Percentiles rank a stretch among this genome's conserved stretches.
Conservation (phyloP, 2,329 filamentous ascomycete species). For the Pseudogymnoascus sp. region DNA sequence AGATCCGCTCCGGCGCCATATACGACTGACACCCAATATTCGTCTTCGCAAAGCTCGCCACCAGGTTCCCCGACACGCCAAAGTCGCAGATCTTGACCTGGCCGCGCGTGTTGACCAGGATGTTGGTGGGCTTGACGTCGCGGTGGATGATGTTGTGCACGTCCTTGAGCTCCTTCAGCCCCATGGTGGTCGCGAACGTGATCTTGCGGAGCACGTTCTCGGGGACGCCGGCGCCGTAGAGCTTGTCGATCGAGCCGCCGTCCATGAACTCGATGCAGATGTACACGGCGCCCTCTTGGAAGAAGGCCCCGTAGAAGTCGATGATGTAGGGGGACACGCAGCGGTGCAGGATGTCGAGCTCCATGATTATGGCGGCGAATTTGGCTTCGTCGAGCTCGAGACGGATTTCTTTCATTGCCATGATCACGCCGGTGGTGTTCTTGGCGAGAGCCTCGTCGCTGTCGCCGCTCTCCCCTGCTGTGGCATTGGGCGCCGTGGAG, state of each 20-base stretch:
- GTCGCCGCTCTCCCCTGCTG: slow-evolving; percentile 11
- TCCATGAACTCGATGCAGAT: slow-evolving; percentile 99
- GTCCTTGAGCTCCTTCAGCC: slow-evolving; percentile 87
- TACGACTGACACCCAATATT: slow-evolving; percentile 99
- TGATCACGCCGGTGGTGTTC: slow-evolving; percentile 61
- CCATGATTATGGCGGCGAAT: slow-evolving; percentile 94
- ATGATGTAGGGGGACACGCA: slow-evolving; percentile 95
- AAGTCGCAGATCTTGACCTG: slow-evolving; percentile 99
- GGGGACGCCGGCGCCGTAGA: slow-evolving; percentile 84
- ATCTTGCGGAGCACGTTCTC: slow-evolving; percentile 86
- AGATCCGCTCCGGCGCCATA: slow-evolving; percentile 96
- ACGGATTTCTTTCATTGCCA: slow-evolving; percentile 99
- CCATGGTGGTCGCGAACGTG: slow-evolving; percentile 80
- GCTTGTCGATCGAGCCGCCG: slow-evolving; percentile 91
- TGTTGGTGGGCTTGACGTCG: slow-evolving; percentile 98
- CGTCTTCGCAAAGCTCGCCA: slow-evolving; percentile 95
- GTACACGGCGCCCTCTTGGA: slow-evolving; percentile 97
- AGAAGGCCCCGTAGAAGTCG: slow-evolving; percentile 98
- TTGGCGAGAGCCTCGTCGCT: slow-evolving; percentile 22
- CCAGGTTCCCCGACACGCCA: slow-evolving; percentile 90
- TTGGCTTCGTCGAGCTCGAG: slow-evolving; percentile 94
- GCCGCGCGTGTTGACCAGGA: slow-evolving; percentile 79
- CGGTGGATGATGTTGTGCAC: slow-evolving; percentile 99
- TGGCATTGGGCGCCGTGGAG: slow-evolving; percentile 23
- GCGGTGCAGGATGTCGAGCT: slow-evolving; percentile 89